These are phyloP conservation scores for Rhododendron kiyosumense DNA, from an alignment of 148 eudicot genomes.

Conservation along the genomic window DNA sequence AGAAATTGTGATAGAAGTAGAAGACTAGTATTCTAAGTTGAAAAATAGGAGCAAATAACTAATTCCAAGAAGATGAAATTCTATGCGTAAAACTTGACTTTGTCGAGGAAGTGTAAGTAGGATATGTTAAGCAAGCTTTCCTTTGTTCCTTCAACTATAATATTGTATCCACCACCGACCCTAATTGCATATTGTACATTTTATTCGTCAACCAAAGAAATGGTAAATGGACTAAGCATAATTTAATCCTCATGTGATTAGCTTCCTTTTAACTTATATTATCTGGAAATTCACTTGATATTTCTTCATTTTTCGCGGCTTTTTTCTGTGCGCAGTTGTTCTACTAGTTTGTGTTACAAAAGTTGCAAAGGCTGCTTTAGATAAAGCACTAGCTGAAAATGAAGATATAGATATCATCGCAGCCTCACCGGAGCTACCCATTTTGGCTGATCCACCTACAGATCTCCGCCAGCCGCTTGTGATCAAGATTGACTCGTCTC, in stretches of 20 bases:
- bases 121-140: neutral
- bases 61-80: neutral
- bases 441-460: constrained; percentile 20
- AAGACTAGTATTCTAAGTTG: neutral
- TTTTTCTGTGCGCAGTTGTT: constrained; percentile 43
- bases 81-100: neutral
- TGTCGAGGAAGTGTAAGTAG: neutral
- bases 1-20: neutral
- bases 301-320: neutral
- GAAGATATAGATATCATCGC: constrained; percentile 28
- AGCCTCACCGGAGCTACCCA: constrained; percentile 28
- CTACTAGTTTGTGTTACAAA: constrained; percentile 63
- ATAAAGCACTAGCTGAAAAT: constrained; percentile 67
- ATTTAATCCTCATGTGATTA: neutral
- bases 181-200: neutral
- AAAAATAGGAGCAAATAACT: neutral
- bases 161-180: neutral
- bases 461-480: constrained; percentile 56
- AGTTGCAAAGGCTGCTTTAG: constrained; percentile 84
- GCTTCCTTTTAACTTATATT: neutral
- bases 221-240: neutral
- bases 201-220: neutral
- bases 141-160: neutral
- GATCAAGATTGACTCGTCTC: constrained; percentile 36
- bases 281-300: neutral